Conservation (phyloP, 176 grass and related monocot species). For the Juncus effusus region DNA sequence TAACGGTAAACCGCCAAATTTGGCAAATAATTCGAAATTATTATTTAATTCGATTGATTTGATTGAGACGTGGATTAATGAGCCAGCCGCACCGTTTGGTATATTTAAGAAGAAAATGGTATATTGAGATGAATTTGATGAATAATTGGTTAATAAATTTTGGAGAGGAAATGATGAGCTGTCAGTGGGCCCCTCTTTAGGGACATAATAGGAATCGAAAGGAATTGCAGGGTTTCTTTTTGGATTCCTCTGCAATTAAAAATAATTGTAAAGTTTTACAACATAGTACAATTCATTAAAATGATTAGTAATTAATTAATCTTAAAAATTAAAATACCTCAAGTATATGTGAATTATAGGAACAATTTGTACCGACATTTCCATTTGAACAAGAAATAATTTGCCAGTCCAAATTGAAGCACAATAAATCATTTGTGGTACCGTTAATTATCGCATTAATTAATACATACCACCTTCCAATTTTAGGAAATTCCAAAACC, state of each 20-base stretch:
- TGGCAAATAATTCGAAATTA: slow-evolving; percentile 69
- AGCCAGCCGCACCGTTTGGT: slow-evolving; percentile 79
- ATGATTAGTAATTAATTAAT: neutral
- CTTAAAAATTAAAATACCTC: slow-evolving; percentile 44
- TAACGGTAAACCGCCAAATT: slow-evolving; percentile 76
- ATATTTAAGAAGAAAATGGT: slow-evolving; percentile 84
- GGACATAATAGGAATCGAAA: slow-evolving; percentile 80
- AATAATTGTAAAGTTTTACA: slow-evolving; percentile 7
- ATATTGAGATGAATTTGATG: slow-evolving; percentile 34
- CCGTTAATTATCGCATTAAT: slow-evolving; percentile 45
- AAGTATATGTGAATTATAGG: slow-evolving; percentile 61
- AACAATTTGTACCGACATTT: slow-evolving; percentile 79
- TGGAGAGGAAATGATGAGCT: slow-evolving; percentile 50
- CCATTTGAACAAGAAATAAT: slow-evolving; percentile 55
- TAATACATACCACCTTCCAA: slow-evolving; percentile 86
- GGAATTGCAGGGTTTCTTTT: slow-evolving; percentile 61
- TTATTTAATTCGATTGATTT: slow-evolving; percentile 60
- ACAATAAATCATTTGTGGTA: slow-evolving; percentile 46
- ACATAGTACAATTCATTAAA: neutral
- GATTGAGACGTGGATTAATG: slow-evolving; percentile 59
- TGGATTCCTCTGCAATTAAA: slow-evolving; percentile 59
- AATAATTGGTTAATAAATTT: slow-evolving; percentile 73
- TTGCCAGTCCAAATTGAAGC: slow-evolving; percentile 88
- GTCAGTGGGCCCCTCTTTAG: slow-evolving; percentile 37
- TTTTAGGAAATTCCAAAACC: slow-evolving; percentile 68